phyloP scores from a whole-genome alignment of 2,329 filamentous ascomycete genomes.

The Alternaria viburni region DNA sequence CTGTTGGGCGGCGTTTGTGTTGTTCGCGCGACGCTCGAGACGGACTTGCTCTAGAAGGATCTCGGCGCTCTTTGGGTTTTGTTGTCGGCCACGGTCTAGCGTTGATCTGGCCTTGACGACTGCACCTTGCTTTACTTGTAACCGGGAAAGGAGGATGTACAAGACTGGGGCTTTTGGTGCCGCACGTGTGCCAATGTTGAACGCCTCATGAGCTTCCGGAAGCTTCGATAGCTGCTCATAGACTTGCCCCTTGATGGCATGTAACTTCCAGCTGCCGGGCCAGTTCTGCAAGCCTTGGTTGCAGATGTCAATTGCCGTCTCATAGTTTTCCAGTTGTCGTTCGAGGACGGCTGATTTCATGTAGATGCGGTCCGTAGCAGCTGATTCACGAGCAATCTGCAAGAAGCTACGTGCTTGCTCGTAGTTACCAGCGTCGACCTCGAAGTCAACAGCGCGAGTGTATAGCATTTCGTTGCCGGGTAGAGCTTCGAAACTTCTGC shows the following conservation, averaged over 20 bases:
- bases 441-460: conserved; percentile 93
- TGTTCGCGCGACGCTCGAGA: conserved; percentile 86
- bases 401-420: conserved; percentile 84
- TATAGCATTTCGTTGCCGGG: conserved; percentile 98
- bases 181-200: conserved; percentile 84
- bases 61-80: conserved; percentile 81
- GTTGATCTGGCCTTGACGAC: conserved; percentile 92
- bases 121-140: conserved; percentile 85
- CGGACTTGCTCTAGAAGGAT: conserved; percentile 95
- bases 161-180: conserved; percentile 83
- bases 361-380: conserved; percentile 95
- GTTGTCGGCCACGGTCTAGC: conserved; percentile 86
- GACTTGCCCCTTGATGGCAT: conserved; percentile 99
- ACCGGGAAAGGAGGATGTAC: conserved; percentile 85
- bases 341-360: conserved; percentile 96
- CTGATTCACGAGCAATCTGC: conserved; percentile 81
- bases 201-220: conserved; percentile 87
- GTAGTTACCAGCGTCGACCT: conserved; percentile 84
- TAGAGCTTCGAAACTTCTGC: conserved; percentile 90
- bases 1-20: conserved; percentile 81
- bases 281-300: conserved; percentile 87
- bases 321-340: conserved; percentile 77
- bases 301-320: conserved; percentile 84
- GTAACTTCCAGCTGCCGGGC: conserved; percentile 84
- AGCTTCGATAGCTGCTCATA: conserved; percentile 84